Evolutionary conservation across 768 basidiomycete genomes (phyloP).

Genomic region (Pulveroboletus ravenelii): DNA sequence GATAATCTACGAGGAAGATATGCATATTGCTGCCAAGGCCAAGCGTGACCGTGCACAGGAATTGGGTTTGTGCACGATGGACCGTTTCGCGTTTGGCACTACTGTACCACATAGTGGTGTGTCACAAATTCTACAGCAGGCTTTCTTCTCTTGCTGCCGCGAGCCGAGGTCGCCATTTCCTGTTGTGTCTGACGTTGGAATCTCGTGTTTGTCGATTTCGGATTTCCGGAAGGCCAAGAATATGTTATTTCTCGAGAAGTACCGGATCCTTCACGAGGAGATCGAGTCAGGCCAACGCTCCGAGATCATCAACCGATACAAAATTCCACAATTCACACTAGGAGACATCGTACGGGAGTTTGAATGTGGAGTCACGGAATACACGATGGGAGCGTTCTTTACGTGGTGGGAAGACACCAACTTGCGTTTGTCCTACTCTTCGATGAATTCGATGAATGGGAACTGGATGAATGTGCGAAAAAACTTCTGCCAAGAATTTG

Average conservation of each 20-base stretch:
- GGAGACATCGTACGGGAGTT: constrained; percentile 11
- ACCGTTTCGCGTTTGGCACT: constrained; percentile 68
- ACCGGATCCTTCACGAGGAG: constrained; percentile 1
- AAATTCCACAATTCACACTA: background rate
- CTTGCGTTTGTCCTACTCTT: background rate
- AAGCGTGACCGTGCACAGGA: background rate
- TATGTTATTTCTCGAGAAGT: constrained; percentile 5
- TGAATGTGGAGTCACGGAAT: constrained; percentile 3
- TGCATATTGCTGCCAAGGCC: constrained; percentile 27
- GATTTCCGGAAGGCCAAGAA: background rate
- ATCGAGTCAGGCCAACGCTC: constrained; percentile 1
- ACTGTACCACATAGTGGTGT: constrained; percentile 26
- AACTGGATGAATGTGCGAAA: background rate
- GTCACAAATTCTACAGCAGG: constrained; percentile 10
- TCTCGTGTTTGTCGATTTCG: constrained; percentile 4
- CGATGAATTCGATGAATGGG: background rate
- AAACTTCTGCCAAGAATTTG: constrained; percentile 35
- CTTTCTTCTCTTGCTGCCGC: constrained; percentile 11
- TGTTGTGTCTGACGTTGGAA: constrained; percentile 11
- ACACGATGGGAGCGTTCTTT: constrained; percentile 6
- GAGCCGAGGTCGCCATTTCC: constrained; percentile 5
- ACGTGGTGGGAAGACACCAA: constrained; percentile 7
- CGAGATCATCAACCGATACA: constrained; percentile 6
- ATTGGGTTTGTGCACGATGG: constrained; percentile 62
- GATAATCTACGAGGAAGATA: constrained; percentile 78